Evolutionary conservation across 345 rosid species (phyloP), one percentile per base, ranked within the genome.

Genomic region (Clarkia xantiana): DNA sequence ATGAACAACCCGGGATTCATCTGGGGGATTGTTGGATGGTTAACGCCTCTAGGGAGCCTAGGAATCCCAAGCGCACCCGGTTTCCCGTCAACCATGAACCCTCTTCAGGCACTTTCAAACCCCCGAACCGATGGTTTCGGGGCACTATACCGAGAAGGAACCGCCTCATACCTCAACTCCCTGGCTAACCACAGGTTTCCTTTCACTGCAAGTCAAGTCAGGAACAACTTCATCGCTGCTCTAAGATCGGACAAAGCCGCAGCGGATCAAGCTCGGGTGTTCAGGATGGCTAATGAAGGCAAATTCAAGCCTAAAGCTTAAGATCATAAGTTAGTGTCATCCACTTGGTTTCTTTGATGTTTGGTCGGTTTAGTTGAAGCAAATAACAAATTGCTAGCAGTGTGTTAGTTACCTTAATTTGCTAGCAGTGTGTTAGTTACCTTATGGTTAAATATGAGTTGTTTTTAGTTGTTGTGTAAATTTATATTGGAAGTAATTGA

Each of bases 261-360:
- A 14, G 67, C 71, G n/a, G 67, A 82, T 42, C 96, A 82, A 62
- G 99, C 90, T 6, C 74, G 40, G 11, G 57, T 86, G 61, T 93
- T 93, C 80, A 78, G 73, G 81, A 79, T 82, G 40, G 96, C 96
- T 19, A 93, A 93, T 59, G 91, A 93, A 66, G 96, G 87, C 48
- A 82, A 57, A 34, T 70, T 72, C 71, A 78, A 76, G 75, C 81
- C 74, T 11, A 62, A 64, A 64, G 41, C 56, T 63, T 50, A 49
- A 50, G 29, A 41, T 17, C 4, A 14, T 15, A 49, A 49, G 10
- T 15, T 8, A 34, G 14, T 9, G 2, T 14, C 13, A 49, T 49
- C 41, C 6, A 20, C 42, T 49, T 17, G 42, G 1, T 19, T 6
- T 44, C 11, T 49, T 34, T 14, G 53, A 22, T 8, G 40, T 17